Evolutionary conservation across 2,329 filamentous ascomycete species (phyloP).

Genomic region (Rutstroemia sp.): DNA sequence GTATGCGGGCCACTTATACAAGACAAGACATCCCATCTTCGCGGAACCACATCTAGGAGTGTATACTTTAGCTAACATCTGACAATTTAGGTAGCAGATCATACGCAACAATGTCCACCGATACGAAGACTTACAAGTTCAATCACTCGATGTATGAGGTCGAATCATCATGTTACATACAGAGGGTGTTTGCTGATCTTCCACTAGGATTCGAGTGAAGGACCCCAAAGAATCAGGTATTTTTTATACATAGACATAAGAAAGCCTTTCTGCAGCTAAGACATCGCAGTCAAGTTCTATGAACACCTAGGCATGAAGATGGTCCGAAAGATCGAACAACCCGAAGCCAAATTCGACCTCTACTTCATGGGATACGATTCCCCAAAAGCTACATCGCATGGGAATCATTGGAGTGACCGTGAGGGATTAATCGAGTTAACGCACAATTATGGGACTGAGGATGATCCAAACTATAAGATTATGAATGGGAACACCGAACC

Average conservation of each 20-base stretch:
- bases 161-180: background rate
- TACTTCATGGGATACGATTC: constrained; percentile 92
- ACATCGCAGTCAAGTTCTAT: constrained; percentile 71
- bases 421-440: constrained; percentile 85
- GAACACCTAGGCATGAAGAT: constrained; percentile 83
- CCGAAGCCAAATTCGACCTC: constrained; percentile 86
- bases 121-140: constrained; percentile 71
- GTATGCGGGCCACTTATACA: constrained; percentile 10
- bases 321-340: constrained; percentile 72
- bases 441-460: constrained; percentile 82
- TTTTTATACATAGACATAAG: background rate
- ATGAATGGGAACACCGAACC: constrained; percentile 91
- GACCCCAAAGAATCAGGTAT: constrained; percentile 74
- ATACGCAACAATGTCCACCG: constrained; percentile 47
- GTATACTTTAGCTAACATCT: constrained; percentile 11
- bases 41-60: background rate
- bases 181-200: constrained; percentile 14
- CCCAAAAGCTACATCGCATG: constrained; percentile 64
- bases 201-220: constrained; percentile 77
- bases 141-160: constrained; percentile 74
- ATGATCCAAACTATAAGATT: constrained; percentile 70
- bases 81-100: constrained; percentile 19
- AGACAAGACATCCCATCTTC: background rate
- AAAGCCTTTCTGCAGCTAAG: background rate
- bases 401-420: constrained; percentile 68